phyloP scores from a whole-genome alignment of 306 rosid species.

The Mucuna pruriens region DNA sequence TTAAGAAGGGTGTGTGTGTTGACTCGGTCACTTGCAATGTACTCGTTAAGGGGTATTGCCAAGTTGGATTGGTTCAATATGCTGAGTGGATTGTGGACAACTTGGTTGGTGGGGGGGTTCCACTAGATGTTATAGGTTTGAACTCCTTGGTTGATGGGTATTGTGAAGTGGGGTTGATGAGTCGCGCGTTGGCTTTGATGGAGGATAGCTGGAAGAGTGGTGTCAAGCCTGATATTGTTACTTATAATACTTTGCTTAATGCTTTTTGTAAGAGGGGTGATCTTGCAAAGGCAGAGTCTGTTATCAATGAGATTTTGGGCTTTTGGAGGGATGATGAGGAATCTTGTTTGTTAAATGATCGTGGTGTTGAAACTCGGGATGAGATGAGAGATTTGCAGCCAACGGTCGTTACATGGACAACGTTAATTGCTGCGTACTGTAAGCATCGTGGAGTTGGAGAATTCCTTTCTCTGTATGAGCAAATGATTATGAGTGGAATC shows the following conservation, averaged over 20 bases:
- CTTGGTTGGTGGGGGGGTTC: constrained; percentile 61
- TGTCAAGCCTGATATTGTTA: constrained; percentile 58
- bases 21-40: constrained; percentile 70
- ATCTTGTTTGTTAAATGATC: constrained; percentile 22
- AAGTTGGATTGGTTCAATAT: constrained; percentile 59
- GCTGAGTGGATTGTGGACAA: constrained; percentile 63
- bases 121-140: constrained; percentile 55
- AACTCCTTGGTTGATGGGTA: constrained; percentile 69
- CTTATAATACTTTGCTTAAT: constrained; percentile 70
- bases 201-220: constrained; percentile 49
- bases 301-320: constrained; percentile 53
- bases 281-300: constrained; percentile 55
- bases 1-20: constrained; percentile 54
- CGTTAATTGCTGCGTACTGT: constrained; percentile 61
- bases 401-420: constrained; percentile 64
- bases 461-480: constrained; percentile 69
- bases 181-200: constrained; percentile 56
- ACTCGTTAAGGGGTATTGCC: constrained; percentile 69
- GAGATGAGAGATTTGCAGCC: constrained; percentile 52
- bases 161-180: constrained; percentile 66
- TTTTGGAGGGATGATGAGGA: constrained; percentile 38
- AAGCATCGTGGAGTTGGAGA: constrained; percentile 61
- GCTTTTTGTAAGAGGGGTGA: constrained; percentile 63
- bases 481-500: constrained; percentile 70
- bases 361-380: constrained; percentile 26